Base-by-base conservation (phyloP, 768 basidiomycete species). In the Psilocybe cubensis region DNA sequence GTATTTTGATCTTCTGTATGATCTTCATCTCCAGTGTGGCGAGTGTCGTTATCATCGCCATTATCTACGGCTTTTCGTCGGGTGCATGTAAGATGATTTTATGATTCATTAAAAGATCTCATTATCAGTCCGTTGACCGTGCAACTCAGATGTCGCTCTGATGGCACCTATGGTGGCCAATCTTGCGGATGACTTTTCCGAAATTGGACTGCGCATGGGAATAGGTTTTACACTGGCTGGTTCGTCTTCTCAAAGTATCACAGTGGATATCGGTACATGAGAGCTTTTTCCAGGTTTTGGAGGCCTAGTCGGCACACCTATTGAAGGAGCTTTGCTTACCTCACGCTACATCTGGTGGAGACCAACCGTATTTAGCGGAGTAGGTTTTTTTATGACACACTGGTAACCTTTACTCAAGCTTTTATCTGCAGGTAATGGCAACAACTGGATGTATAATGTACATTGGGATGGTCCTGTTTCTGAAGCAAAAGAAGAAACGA, bases 141-240 rank as follows among this genome's bases (percentile, higher is more conserved):
- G 35, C 12, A 2, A 10, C 7, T 3, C 27, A 58, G 57, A 54
- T 27, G 47, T 58, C 27, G 52, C 57, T 2, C 52, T 58, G 17
- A 58, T 58, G 57, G 57, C 57, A 1, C 57, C 57, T 11, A 58
- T 58, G 57, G 57, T 53, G 1, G 57, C 57, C 9, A 48, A 27
- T 44, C 46, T 58, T 12, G 52, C 57, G 11, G 57, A 58, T 11
- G 35, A 58, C 9, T 48, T 58, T 40, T 58, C 57, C 1, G 57
- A 58, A 12, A 54, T 58, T 38, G 57, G 57, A 11, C 14, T 58
- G 52, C 52, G 57, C 2, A 58, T 58, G 57, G 57, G 57, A 5
- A 58, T 58, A 17, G 38, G 57, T 27, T 58, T 58, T 24, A 58
- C 46, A 4, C 44, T 58, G 17, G 57, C 52, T 20, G 57, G 57